A percentile compares a stretch with the other conserved stretches of the same genome.
Evolutionary conservation across 2,329 filamentous ascomycete genomes (phyloP).

Genomic region (Gremmenia infestans): DNA sequence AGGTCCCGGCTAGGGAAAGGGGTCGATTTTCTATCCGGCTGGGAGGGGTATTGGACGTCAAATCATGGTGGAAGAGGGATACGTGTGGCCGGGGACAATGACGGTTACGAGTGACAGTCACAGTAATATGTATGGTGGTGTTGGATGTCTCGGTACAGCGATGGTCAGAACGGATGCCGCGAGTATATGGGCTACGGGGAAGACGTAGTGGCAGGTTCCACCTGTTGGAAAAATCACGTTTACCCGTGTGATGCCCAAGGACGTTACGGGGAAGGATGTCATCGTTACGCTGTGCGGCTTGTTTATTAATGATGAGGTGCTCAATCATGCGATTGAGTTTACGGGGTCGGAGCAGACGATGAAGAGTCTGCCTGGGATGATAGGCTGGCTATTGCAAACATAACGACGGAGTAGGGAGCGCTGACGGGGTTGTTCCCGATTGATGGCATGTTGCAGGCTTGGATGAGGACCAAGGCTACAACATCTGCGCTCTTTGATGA

Average conservation of each 20-base stretch:
- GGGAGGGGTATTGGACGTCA: slow-evolving; percentile 86
- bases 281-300: slow-evolving; percentile 84
- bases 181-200: slow-evolving; percentile 75
- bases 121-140: slow-evolving; percentile 77
- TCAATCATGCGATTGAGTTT: slow-evolving; percentile 91
- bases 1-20: slow-evolving; percentile 74
- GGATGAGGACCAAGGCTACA: slow-evolving; percentile 75
- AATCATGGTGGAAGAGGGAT: slow-evolving; percentile 83
- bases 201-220: slow-evolving; percentile 86
- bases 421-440: slow-evolving; percentile 74
- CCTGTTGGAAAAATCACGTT: slow-evolving; percentile 77
- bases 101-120: slow-evolving; percentile 76
- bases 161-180: slow-evolving; percentile 86
- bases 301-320: slow-evolving; percentile 80
- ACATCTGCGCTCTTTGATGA: slow-evolving; percentile 56
- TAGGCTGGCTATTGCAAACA: slow-evolving; percentile 70
- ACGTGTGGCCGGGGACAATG: slow-evolving; percentile 79
- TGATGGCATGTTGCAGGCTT: slow-evolving; percentile 64
- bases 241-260: slow-evolving; percentile 66
- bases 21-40: slow-evolving; percentile 72
- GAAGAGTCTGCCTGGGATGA: slow-evolving; percentile 62
- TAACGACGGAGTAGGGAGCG: slow-evolving; percentile 79
- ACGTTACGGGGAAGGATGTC: slow-evolving; percentile 89
- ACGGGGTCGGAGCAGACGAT: slow-evolving; percentile 75
- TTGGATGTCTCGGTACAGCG: slow-evolving; percentile 72